Base-by-base conservation (phyloP, 208 protist species). In the Crithidia fasciculata region DNA sequence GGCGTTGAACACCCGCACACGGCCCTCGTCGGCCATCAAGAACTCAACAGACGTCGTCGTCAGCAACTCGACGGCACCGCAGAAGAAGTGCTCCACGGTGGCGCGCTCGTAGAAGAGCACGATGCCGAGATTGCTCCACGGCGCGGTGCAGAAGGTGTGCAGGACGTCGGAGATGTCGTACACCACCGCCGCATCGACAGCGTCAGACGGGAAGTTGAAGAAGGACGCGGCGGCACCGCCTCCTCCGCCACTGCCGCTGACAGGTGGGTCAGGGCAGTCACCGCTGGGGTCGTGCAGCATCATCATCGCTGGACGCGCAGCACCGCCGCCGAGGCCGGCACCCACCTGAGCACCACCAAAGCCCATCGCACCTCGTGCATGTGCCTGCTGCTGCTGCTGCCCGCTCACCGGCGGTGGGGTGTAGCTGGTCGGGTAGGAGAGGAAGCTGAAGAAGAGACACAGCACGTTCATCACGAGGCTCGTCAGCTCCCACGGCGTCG, bases 91-190 rank as follows among this genome's bases (percentile, higher is more conserved):
- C 72, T 89, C 81, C 18, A 89, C 76, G 8, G 84, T 72, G 69
- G 72, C 72, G 2, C 86, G 81, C 56, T 95, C 85, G 72, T 95
- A 96, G 59, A 86, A 81, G 44, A 93, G 66, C 8, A 93, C 62
- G 49, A 96, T 84, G 19, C 92, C 92, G 8, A 95, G 63, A 60
- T 95, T 94, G 69, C 86, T 88, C 90, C 92, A 96, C 70, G 83
- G 40, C 39, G 76, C 81, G 40, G 56, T 72, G 83, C 91, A 91
- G 53, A 95, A 64, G 36, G 76, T 83, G 69, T 84, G 74, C 36
- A 95, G 78, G 55, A 93, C 80, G 54, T 89, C 81, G 0, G 86
- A 78, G 57, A 90, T 65, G 78, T 92, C 79, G 76, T 95, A 96
- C 61, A 96, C 76, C 15, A 90, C 76, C 1, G 56, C 50, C 18